These are phyloP conservation scores for Thelonectria blattea DNA, from an alignment of 2,329 filamentous ascomycete species.

Conservation along the genomic window DNA sequence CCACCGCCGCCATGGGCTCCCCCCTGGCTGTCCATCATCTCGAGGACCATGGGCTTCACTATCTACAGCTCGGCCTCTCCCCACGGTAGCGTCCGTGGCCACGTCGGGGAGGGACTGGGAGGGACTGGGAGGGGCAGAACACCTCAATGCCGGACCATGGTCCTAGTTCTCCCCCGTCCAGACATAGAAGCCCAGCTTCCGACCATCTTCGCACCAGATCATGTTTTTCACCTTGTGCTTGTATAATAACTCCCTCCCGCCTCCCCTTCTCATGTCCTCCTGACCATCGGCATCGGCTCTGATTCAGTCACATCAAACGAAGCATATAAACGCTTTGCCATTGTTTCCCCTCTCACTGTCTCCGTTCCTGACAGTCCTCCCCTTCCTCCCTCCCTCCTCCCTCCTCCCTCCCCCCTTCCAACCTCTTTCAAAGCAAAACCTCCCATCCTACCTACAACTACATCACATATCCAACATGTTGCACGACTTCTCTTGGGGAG, in stretches of 20 bases:
- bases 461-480: constrained; percentile 25
- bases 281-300: constrained; percentile 10
- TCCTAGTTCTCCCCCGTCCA: constrained; percentile 27
- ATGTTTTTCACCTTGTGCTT: constrained; percentile 6
- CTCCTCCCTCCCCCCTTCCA: background rate
- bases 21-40: constrained; percentile 20
- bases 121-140: constrained; percentile 12
- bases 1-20: constrained; percentile 30
- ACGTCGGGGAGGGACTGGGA: constrained; percentile 16
- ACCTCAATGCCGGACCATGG: constrained; percentile 32
- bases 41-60: background rate
- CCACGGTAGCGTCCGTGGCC: constrained; percentile 22
- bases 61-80: constrained; percentile 14
- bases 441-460: background rate
- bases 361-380: background rate
- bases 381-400: background rate
- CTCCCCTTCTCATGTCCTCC: constrained; percentile 8
- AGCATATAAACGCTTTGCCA: constrained; percentile 12
- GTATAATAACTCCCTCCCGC: constrained; percentile 18
- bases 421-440: background rate
- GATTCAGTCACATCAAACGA: constrained; percentile 19
- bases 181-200: constrained; percentile 29
- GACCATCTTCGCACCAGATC: constrained; percentile 2
- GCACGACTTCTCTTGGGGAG: constrained; percentile 32
- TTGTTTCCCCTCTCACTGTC: background rate